These are phyloP conservation scores for Ramularia endophylla DNA, from an alignment of 2,329 filamentous ascomycete genomes.

Conservation along the genomic window DNA sequence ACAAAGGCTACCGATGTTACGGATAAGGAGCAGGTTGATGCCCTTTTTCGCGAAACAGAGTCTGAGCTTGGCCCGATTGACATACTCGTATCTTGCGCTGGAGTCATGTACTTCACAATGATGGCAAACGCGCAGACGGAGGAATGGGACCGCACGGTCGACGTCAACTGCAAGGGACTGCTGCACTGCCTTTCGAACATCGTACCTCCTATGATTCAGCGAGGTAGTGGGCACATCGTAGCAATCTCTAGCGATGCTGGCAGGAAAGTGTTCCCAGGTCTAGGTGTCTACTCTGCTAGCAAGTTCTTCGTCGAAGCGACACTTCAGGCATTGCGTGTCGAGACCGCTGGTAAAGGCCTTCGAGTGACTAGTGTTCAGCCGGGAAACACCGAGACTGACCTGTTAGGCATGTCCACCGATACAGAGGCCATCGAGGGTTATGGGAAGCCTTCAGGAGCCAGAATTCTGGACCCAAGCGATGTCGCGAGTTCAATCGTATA, in stretches of 20 bases:
- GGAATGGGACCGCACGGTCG: conserved; percentile 76
- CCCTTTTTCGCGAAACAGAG: conserved; percentile 54
- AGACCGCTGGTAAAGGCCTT: conserved; percentile 68
- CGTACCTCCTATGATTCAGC: conserved; percentile 65
- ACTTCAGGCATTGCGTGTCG: conserved; percentile 66
- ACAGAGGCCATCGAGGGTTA: conserved; percentile 71
- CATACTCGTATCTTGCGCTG: conserved; percentile 72
- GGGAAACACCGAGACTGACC: conserved; percentile 67
- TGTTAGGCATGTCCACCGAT: conserved; percentile 70
- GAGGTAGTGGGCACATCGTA: conserved; percentile 66
- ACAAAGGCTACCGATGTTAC: conserved; percentile 69
- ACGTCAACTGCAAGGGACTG: conserved; percentile 81
- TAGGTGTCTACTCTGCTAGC: conserved; percentile 75
- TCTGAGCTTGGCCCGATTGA: conserved; percentile 66
- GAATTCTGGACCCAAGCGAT: conserved; percentile 67
- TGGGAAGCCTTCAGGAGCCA: conserved; percentile 67
- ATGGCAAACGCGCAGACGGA: conserved; percentile 70
- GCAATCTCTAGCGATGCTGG: conserved; percentile 79
- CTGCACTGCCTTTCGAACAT: conserved; percentile 65
- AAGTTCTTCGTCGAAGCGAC: conserved; percentile 85
- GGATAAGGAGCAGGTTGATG: conserved; percentile 57
- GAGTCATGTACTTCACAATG: conserved; percentile 86
- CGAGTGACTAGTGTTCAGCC: conserved; percentile 71
- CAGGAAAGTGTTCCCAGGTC: conserved; percentile 72
- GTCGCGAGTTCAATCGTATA: conserved; percentile 68